Percentiles rank a stretch among this genome's conserved stretches.
Evolutionary conservation across 495 filamentous ascomycete species (phyloP).

Genomic region (Aspergillus campestris): DNA sequence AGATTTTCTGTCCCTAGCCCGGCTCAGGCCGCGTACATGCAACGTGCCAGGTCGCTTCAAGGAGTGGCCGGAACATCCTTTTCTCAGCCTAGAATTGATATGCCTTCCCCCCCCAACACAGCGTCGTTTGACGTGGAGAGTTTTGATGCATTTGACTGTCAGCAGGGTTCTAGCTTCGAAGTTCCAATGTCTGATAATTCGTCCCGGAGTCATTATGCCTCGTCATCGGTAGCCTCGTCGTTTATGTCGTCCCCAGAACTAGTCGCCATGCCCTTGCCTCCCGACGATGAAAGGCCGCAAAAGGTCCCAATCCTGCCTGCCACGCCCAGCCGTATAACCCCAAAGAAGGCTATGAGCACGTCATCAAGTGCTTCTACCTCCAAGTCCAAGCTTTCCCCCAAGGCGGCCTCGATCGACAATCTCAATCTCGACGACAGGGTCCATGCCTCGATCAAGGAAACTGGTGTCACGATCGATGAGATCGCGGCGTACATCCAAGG

Average conservation of each 20-base stretch:
- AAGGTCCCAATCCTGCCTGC: slow-evolving; percentile 24
- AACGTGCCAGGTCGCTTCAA: slow-evolving; percentile 40
- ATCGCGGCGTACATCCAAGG: slow-evolving; percentile 79
- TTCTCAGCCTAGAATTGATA: slow-evolving; percentile 27
- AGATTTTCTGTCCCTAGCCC: slow-evolving; percentile 27
- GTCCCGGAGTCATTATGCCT: slow-evolving; percentile 15
- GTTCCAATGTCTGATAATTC: slow-evolving; percentile 17
- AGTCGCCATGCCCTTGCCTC: slow-evolving; percentile 35
- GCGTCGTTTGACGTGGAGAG: slow-evolving; percentile 25
- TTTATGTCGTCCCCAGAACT: slow-evolving; percentile 40
- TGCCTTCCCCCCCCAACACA: slow-evolving; percentile 44
- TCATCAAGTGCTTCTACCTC: slow-evolving; percentile 20
- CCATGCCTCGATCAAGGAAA: slow-evolving; percentile 51
- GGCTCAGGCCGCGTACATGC: slow-evolving; percentile 34
- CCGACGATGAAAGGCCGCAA: slow-evolving; percentile 15
- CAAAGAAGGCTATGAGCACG: slow-evolving; percentile 7
- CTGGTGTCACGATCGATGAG: slow-evolving; percentile 78
- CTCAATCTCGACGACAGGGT: slow-evolving; percentile 39
- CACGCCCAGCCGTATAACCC: slow-evolving; percentile 15
- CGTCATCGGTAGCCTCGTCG: slow-evolving; percentile 37
- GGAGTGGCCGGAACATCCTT: slow-evolving; percentile 29
- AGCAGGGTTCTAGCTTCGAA: slow-evolving; percentile 23
- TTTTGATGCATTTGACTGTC: slow-evolving; percentile 25
- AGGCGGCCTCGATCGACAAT: slow-evolving; percentile 34
- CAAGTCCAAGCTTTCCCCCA: slow-evolving; percentile 26